Base-by-base conservation (phyloP, 2,329 filamentous ascomycete species). In the Ophiocordyceps sinensis region DNA sequence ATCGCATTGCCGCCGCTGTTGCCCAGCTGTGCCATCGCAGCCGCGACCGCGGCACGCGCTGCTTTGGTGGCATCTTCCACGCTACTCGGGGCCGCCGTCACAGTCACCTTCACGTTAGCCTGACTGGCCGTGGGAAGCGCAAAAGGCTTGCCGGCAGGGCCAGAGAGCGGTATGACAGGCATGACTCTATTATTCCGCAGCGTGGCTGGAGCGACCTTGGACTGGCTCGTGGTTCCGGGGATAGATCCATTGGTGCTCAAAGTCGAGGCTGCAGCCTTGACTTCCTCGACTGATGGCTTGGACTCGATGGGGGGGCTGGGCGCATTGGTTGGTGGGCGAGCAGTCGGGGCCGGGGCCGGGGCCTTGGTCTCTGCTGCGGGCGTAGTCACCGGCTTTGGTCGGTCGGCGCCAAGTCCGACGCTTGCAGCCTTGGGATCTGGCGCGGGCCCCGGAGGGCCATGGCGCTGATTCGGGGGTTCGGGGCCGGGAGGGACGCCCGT, bases 31-130 rank as follows among this genome's bases (percentile, higher is more conserved):
- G 82, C 80, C 79, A 87, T 86, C 2, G 84, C 84, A 34, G 81
- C 75, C 40, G 82, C 82, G n/a, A 86, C 83, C 9, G 83, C 83
- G 28, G 81, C 82, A 51, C 78, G 80, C 1, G 83, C 83, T 32
- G 80, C 77, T 54, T 81, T 76, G 0, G 83, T 87, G 2, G 82
- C 81, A 60, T 82, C 79, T 46, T 75, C 70, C 10, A 80, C 64
- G 37, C 63, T 53, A 56, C 45, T 51, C 0, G 58, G 56, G 1
- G 53, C 53, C 19, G 70, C 57, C 36, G 59, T 42, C n/a, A 51
- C 52, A 5, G 58, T 51, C 9, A 57, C 48, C 44, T 68, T 66
- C 2, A 62, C 54, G 10, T 56, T 51, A 3, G 64, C 53, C 5
- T 54, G 51, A 2, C 52, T 46, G 14, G 49, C 47, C 28, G 52